Conservation (phyloP, 805 yeast species). For the Ogataea sp. region DNA sequence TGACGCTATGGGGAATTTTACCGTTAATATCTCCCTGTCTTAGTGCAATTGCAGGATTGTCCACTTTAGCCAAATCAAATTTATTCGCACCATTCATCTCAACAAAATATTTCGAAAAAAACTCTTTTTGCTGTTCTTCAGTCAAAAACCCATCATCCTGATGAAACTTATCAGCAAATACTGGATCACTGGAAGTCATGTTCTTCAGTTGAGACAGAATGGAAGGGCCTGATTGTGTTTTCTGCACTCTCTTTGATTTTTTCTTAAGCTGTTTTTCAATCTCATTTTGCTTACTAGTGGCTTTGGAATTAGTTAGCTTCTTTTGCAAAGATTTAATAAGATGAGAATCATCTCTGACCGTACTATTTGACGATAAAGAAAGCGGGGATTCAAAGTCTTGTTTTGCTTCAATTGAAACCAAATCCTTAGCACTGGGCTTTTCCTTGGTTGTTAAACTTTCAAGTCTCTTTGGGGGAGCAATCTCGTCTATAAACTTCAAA, state of each 20-base stretch:
- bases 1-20: slow-evolving; percentile 15
- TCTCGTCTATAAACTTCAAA: background rate
- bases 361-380: too few relatives aligned
- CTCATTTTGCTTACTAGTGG: background rate
- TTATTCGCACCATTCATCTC: slow-evolving; percentile 13
- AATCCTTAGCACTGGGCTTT: background rate
- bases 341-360: slow-evolving; percentile 1
- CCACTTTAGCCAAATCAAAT: slow-evolving; percentile 11
- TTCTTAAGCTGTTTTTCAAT: background rate
- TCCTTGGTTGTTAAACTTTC: too few relatives aligned
- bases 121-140: slow-evolving; percentile 28
- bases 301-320: background rate
- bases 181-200: slow-evolving; percentile 9
- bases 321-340: background rate
- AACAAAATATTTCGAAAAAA: slow-evolving; percentile 27
- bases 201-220: slow-evolving; percentile 4
- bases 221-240: slow-evolving; percentile 3
- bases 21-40: slow-evolving; percentile 11
- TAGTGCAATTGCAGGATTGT: slow-evolving; percentile 17
- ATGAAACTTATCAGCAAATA: slow-evolving; percentile 15
- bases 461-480: background rate
- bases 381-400: too few relatives aligned
- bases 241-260: background rate
- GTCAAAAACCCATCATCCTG: slow-evolving; percentile 32
- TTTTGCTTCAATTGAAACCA: too few relatives aligned